A percentile compares a stretch with the other conserved stretches of the same genome.
Conservation (phyloP, 305 asterid genomes). For the Fraxinus sp. region DNA sequence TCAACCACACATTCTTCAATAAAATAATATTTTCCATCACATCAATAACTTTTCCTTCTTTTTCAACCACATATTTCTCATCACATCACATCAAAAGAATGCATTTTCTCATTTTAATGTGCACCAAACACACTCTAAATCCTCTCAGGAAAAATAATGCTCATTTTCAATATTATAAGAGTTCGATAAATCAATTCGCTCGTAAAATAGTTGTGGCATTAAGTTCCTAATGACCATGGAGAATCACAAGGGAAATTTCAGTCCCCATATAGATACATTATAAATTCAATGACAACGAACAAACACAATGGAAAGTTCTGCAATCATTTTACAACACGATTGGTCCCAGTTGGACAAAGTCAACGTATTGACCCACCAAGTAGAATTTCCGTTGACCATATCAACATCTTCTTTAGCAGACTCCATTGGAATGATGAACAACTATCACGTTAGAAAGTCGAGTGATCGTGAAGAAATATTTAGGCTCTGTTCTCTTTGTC, state of each 20-base stretch:
- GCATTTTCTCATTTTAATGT: no score
- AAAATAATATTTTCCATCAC: no score
- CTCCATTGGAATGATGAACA: not conserved
- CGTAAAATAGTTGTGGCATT: no score
- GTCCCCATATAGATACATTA: not conserved
- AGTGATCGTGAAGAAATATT: not conserved
- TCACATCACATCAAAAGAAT: no score
- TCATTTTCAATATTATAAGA: not conserved
- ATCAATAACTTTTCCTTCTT: no score
- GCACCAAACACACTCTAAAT: no score
- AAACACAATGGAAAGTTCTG: not conserved
- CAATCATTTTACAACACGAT: no score
- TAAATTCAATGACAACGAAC: not conserved
- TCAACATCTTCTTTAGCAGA: not conserved
- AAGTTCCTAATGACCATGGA: not conserved
- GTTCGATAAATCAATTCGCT: not conserved
- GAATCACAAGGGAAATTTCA: not conserved
- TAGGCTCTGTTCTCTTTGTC: no score
- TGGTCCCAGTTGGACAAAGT: not conserved
- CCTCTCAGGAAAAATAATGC: not conserved
- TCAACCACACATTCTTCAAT: no score
- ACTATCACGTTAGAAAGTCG: not conserved
- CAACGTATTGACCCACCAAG: not conserved
- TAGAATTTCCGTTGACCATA: not conserved
- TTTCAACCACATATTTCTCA: no score